Evolutionary conservation across 208 protist species (phyloP), one percentile per base, ranked within the genome.

Genomic region (Wallacemonas sp.): DNA sequence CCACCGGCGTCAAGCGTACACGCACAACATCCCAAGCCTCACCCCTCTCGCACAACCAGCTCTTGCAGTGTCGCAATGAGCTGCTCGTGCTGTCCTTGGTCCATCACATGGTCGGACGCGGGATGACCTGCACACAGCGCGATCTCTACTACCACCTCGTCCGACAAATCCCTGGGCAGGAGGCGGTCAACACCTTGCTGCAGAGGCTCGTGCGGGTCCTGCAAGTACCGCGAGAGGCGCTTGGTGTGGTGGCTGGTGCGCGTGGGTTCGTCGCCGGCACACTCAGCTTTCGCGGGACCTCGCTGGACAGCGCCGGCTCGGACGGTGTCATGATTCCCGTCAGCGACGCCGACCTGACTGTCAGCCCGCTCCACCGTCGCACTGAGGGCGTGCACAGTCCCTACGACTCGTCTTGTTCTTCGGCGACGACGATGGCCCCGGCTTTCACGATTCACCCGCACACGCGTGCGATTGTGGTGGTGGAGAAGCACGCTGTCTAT

Each of bases 401-500:
- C n/a, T n/a, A n/a, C n/a, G n/a, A n/a, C n/a, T n/a, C n/a, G n/a
- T n/a, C n/a, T n/a, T n/a, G n/a, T n/a, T n/a, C n/a, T n/a, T n/a
- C 9, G 36, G 36, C 36, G 36, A 14, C 6, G 36, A 41, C 36
- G 36, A 14, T 14, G 29, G 2, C 27, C 16, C 14, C 41, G 1
- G 66, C 71, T 23, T 88, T 88, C 60, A 47, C 48, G 19, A 32
- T 95, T 14, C 48, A 65, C 23, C 33, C 70, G 2, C 34, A 85
- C 26, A 83, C 78, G 47, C 83, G 86, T 39, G 85, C 70, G 27
- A 85, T 95, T 54, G 26, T 95, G 17, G 85, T 95, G n/a, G 70
- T 95, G 6, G 86, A 95, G 69, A 95, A 95, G 64, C 82, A 95
- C 66, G 84, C 90, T 0, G 78, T 93, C 2, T 93, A 90, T 39